Conservation (phyloP, 345 rosid species). For the Eucalyptus caleyi region DNA sequence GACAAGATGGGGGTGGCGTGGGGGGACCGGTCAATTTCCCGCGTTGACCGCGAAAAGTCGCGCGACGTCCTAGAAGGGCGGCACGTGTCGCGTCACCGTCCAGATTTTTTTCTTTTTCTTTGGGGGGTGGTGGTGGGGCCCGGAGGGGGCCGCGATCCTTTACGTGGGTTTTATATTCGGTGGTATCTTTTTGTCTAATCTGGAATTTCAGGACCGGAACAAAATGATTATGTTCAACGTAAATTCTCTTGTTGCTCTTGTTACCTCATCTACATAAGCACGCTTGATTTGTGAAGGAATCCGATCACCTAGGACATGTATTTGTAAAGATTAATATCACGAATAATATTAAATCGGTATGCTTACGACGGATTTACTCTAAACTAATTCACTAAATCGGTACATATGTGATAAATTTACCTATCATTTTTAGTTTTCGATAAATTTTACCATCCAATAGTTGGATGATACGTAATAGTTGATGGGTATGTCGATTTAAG, state of each 20-base stretch:
- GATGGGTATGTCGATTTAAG: too few species aligned
- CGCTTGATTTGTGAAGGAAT: background rate
- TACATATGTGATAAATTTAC: accelerated
- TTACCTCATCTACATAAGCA: background rate
- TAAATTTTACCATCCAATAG: too few species aligned
- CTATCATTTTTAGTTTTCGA: too few species aligned
- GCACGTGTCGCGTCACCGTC: background rate
- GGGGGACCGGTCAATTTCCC: background rate
- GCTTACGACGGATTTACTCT: accelerated
- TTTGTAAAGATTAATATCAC: too few species aligned
- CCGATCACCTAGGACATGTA: background rate
- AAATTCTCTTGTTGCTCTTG: background rate
- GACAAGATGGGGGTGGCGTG: background rate
- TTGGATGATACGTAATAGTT: accelerated
- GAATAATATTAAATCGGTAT: too few species aligned
- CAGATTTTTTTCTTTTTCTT: background rate
- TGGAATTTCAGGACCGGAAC: background rate
- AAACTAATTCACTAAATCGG: accelerated
- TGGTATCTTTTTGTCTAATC: background rate
- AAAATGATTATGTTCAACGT: background rate
- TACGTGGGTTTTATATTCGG: background rate
- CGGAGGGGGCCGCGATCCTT: background rate
- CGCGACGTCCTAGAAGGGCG: background rate
- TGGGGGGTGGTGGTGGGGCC: background rate
- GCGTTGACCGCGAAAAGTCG: background rate